These are phyloP conservation scores for Tilletia caries DNA, from an alignment of 1,284 basidiomycete species.

Conservation along the genomic window DNA sequence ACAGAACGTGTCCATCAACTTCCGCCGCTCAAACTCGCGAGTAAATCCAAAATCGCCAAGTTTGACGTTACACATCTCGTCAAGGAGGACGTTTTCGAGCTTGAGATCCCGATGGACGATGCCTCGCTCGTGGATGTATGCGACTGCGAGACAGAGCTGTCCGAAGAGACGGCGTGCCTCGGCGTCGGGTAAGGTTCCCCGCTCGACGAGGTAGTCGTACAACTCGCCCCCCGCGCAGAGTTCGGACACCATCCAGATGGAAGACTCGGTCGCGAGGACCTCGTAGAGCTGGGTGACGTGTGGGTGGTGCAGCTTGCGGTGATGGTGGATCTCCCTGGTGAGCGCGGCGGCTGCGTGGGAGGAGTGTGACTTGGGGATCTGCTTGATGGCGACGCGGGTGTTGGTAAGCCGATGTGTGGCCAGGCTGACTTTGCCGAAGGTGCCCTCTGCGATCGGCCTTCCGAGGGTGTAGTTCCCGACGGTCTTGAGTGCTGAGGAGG, in stretches of 20 bases:
- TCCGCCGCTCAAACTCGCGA: slow-evolving; percentile 80
- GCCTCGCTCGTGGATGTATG: slow-evolving; percentile 55
- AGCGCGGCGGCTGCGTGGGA: slow-evolving; percentile 59
- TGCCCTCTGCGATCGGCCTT: slow-evolving; percentile 91
- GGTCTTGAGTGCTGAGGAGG: slow-evolving; percentile 79
- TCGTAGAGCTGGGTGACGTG: slow-evolving; percentile 94
- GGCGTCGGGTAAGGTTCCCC: slow-evolving; percentile 46
- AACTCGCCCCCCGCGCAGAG: slow-evolving; percentile 81
- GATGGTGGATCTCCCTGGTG: slow-evolving; percentile 96
- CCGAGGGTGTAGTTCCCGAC: slow-evolving; percentile 94
- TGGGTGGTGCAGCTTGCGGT: slow-evolving; percentile 90
- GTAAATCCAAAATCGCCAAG: slow-evolving; percentile 96
- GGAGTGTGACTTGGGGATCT: slow-evolving; percentile 80
- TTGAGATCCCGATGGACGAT: slow-evolving; percentile 58
- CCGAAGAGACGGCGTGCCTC: slow-evolving; percentile 55
- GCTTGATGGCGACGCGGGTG: slow-evolving; percentile 76
- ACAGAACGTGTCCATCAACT: slow-evolving; percentile 88
- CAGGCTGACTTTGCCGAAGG: slow-evolving; percentile 82
- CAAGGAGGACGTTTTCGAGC: slow-evolving; percentile 61
- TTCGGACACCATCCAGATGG: slow-evolving; percentile 96
- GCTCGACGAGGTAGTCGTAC: slow-evolving; percentile 57
- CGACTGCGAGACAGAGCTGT: slow-evolving; percentile 55
- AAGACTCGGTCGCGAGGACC: slow-evolving; percentile 89
- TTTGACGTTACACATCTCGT: slow-evolving; percentile 56
- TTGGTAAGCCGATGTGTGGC: slow-evolving; percentile 82